phyloP scores from a whole-genome alignment of 805 yeast genomes.

The Naumovozyma baii region DNA sequence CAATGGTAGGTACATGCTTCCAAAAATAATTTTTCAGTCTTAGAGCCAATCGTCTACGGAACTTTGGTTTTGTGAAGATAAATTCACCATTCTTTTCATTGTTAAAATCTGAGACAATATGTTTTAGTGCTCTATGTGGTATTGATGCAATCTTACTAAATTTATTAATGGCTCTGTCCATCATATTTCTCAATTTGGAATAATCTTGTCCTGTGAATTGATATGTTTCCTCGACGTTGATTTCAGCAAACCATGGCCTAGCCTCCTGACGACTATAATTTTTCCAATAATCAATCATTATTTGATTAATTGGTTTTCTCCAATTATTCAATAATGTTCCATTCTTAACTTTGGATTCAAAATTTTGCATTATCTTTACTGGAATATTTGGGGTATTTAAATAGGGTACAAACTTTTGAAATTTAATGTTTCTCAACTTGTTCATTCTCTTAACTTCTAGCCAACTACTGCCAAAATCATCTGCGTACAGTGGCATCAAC shows the following conservation, averaged over 20 bases:
- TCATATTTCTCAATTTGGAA: not conserved
- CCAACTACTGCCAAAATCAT: constrained; percentile 41
- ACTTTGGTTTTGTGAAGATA: not conserved
- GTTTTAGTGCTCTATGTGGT: not conserved
- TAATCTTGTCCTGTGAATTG: not conserved
- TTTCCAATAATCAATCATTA: not conserved
- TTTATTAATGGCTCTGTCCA: not conserved
- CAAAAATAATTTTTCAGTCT: not conserved
- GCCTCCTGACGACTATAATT: not conserved
- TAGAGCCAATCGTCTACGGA: not conserved
- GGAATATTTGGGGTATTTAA: constrained; percentile 39
- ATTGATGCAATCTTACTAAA: not conserved
- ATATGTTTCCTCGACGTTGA: not conserved
- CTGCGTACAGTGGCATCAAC: constrained; percentile 50
- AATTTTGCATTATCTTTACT: not conserved
- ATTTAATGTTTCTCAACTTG: constrained; percentile 15
- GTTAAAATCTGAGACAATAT: not conserved
- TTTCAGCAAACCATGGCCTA: not conserved
- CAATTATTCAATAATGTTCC: not conserved
- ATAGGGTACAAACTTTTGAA: constrained; percentile 46
- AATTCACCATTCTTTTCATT: not conserved
- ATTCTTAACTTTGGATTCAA: not conserved
- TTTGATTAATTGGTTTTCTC: not conserved
- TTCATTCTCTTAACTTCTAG: constrained; percentile 27
- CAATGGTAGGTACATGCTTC: not conserved